These are phyloP conservation scores for Talaromyces proteolyticus DNA, from an alignment of 495 filamentous ascomycete species.

Conservation along the genomic window DNA sequence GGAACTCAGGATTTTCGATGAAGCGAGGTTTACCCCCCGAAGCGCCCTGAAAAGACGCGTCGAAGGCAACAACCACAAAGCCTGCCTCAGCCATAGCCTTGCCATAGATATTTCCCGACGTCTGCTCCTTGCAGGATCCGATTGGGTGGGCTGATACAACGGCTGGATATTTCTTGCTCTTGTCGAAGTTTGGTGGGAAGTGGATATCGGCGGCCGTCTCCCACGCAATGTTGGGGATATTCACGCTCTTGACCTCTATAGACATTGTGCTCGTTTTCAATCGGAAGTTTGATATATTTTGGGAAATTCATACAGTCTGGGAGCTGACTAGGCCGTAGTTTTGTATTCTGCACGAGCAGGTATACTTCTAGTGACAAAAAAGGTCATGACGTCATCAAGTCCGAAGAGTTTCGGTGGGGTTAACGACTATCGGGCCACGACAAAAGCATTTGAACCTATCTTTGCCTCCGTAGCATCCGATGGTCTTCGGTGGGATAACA, in stretches of 20 bases:
- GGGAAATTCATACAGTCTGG: too few relatives aligned
- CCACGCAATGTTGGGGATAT: slow-evolving; percentile 11
- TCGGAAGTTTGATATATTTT: too few relatives aligned
- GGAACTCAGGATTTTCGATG: slow-evolving; percentile 26
- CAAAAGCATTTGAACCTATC: too few relatives aligned
- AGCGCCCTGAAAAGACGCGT: slow-evolving; percentile 29
- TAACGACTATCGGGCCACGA: too few relatives aligned
- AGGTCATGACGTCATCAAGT: too few relatives aligned
- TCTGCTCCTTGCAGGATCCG: slow-evolving; percentile 29
- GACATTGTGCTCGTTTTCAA: too few relatives aligned
- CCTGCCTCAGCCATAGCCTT: slow-evolving; percentile 20
- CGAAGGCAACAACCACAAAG: slow-evolving; percentile 26
- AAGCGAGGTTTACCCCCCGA: slow-evolving; percentile 22
- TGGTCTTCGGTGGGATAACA: too few relatives aligned
- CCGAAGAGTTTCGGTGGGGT: too few relatives aligned
- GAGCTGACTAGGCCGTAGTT: too few relatives aligned
- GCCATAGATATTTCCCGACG: slow-evolving; percentile 23
- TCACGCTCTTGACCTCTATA: slow-evolving; percentile 11
- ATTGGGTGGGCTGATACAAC: slow-evolving; percentile 21
- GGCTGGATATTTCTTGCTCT: slow-evolving; percentile 12
- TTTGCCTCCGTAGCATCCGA: too few relatives aligned
- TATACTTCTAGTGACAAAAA: too few relatives aligned
- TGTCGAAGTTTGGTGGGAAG: slow-evolving; percentile 14
- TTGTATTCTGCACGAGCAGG: too few relatives aligned
- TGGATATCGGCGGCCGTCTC: slow-evolving; percentile 13